Conservation (phyloP, 352 stramenopile genomes). For the Globisporangium okanoganense region DNA sequence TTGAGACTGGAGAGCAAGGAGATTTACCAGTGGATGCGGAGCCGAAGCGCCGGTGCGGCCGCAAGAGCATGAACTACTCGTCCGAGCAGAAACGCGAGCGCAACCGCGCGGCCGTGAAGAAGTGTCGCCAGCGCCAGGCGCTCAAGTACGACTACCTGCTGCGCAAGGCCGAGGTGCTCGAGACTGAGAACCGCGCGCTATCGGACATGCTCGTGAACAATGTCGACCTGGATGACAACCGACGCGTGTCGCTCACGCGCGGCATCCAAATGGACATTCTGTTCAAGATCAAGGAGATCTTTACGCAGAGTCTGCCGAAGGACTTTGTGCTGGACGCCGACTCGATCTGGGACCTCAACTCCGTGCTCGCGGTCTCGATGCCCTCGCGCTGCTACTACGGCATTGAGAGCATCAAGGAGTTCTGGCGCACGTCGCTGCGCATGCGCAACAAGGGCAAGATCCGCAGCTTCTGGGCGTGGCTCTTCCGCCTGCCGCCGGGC, state of each 20-base stretch:
- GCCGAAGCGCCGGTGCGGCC: slow-evolving; percentile 67
- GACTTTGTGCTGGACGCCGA: slow-evolving; percentile 83
- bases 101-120: slow-evolving; percentile 82
- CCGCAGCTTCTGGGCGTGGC: slow-evolving; percentile 81
- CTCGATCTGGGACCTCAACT: slow-evolving; percentile 85
- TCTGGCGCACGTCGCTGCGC: slow-evolving; percentile 76
- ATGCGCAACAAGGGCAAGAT: slow-evolving; percentile 90
- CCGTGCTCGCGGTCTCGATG: slow-evolving; percentile 81
- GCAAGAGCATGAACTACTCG: slow-evolving; percentile 87
- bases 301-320: slow-evolving; percentile 80
- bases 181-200: slow-evolving; percentile 61
- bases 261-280: slow-evolving; percentile 87
- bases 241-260: slow-evolving; percentile 60
- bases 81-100: slow-evolving; percentile 81
- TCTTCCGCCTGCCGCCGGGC: slow-evolving; percentile 70
- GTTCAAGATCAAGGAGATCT: slow-evolving; percentile 87
- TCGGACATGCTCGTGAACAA: slow-evolving; percentile 78
- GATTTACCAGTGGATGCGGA: slow-evolving; percentile 1
- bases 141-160: slow-evolving; percentile 80
- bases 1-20: not conserved
- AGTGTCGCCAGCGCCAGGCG: slow-evolving; percentile 75
- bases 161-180: slow-evolving; percentile 63
- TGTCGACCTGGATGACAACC: slow-evolving; percentile 47
- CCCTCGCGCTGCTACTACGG: slow-evolving; percentile 83
- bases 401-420: slow-evolving; percentile 86